These are phyloP conservation scores for Aspergillus cavernicola DNA, from an alignment of 495 filamentous ascomycete genomes.

Conservation along the genomic window DNA sequence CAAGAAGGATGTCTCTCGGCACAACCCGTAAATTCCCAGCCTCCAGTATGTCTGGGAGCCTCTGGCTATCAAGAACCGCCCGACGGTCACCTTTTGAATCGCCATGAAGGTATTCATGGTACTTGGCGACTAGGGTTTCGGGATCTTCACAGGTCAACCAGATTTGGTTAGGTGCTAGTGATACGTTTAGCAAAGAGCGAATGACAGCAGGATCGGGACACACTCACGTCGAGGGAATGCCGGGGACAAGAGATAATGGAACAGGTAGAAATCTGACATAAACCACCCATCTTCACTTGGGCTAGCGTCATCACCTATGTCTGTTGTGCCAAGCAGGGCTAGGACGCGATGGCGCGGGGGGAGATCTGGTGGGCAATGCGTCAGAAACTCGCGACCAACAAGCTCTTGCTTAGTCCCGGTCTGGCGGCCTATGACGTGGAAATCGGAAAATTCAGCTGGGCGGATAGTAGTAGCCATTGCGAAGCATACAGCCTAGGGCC, in stretches of 20 bases:
- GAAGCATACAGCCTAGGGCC: too few relatives aligned
- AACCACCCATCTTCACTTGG: background rate
- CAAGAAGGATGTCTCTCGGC: background rate
- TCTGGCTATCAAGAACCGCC: background rate
- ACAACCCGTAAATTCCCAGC: background rate
- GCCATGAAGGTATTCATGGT: background rate
- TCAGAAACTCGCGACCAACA: too few relatives aligned
- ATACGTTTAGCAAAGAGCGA: background rate
- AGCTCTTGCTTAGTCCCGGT: too few relatives aligned
- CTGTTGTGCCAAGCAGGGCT: background rate
- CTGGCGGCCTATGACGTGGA: too few relatives aligned
- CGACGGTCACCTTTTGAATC: background rate
- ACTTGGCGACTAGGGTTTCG: background rate
- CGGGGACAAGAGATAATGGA: background rate
- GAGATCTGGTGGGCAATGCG: background rate
- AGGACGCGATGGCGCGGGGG: background rate
- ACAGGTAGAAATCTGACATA: background rate
- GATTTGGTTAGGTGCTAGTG: background rate
- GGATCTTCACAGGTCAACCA: constrained; percentile 1
- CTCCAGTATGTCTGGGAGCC: background rate
- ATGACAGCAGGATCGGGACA: background rate
- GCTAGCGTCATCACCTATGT: background rate
- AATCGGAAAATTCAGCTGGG: too few relatives aligned
- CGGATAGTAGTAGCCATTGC: too few relatives aligned
- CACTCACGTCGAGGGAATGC: background rate